phyloP scores from a whole-genome alignment of 805 yeast species.

The Cyberlindnera mycetangii region DNA sequence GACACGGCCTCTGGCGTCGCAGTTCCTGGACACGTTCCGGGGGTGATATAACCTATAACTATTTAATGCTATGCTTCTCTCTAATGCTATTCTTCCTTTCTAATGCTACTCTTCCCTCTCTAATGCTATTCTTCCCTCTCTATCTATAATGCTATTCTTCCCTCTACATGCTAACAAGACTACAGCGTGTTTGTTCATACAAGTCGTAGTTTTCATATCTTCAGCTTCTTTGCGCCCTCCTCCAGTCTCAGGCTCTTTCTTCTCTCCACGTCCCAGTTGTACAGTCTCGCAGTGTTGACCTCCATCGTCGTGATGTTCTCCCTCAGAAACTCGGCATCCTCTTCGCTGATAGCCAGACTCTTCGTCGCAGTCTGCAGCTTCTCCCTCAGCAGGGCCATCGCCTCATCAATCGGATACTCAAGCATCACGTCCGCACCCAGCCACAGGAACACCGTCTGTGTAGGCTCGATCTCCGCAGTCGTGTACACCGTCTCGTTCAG shows the following conservation, averaged over 20 bases:
- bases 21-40: constrained; percentile 46
- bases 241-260: constrained; percentile 47
- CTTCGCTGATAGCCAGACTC: constrained; percentile 62
- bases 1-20: constrained; percentile 44
- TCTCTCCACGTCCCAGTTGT: constrained; percentile 84
- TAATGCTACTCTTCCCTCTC: not conserved
- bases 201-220: constrained; percentile 2
- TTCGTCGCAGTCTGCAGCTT: constrained; percentile 63
- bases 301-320: constrained; percentile 97
- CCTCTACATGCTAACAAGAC: too few relatives aligned
- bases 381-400: constrained; percentile 60
- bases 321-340: constrained; percentile 79
- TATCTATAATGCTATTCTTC: too few relatives aligned
- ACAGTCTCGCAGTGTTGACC: constrained; percentile 91
- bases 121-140: not conserved
- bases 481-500: constrained; percentile 91
- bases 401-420: constrained; percentile 90
- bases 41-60: constrained; percentile 20
- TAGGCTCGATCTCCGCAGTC: constrained; percentile 66
- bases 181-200: not conserved
- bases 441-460: constrained; percentile 80
- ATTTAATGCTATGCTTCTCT: not conserved
- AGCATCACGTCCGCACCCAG: constrained; percentile 98
- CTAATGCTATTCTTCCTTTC: not conserved
- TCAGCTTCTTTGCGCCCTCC: constrained; percentile 37